Evolutionary conservation across 129 eudicot species (phyloP), one percentile per base, ranked within the genome.

Genomic region (Silybum marianum): DNA sequence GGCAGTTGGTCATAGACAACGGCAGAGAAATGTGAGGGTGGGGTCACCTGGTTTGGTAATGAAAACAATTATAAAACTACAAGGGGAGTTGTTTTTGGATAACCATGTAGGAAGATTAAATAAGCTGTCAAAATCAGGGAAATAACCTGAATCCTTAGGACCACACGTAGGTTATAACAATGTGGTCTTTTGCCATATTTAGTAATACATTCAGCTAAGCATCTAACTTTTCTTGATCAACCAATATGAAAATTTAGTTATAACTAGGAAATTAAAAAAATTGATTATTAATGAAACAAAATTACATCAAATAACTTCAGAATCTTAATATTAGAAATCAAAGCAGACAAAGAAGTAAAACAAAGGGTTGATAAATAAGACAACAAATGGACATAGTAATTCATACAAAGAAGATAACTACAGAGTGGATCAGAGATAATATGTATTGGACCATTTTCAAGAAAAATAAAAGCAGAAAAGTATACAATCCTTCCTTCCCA

Each of bases 351-450:
- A 9, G 66, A n/a, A 12, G 82, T 12, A 69, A 46, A 23, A 44
- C 1, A 38, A 32, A 46, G 83, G 32, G 23, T 21, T 46, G 58
- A 48, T n/a, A 24, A 25, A 19, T 79, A 78, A 26, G 82, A 19
- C 67, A 78, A 76, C 25, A 9, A 28, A 26, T 16, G 19, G 66
- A 7, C 23, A 58, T 58, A n/a, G 8, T 9, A 74, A 24, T 25
- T 51, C 42, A 74, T 74, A 25, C 9, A 60, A 74, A 74, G 68
- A 73, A 48, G 44, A 74, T 74, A 48, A 23, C 44, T 74, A 46
- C 77, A 24, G 32, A 74, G 38, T 74, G 39, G 3, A 75, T 62
- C 69, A 48, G 24, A 46, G 79, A 75, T 38, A 28, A 54, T 9
- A 51, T 75, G 46, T 39, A 69, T 44, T 26, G 48, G 62, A 62